Evolutionary conservation across 192 early-diverging fungal species (phyloP), one percentile per base, ranked within the genome.

Genomic region (Podochytrium sp.): DNA sequence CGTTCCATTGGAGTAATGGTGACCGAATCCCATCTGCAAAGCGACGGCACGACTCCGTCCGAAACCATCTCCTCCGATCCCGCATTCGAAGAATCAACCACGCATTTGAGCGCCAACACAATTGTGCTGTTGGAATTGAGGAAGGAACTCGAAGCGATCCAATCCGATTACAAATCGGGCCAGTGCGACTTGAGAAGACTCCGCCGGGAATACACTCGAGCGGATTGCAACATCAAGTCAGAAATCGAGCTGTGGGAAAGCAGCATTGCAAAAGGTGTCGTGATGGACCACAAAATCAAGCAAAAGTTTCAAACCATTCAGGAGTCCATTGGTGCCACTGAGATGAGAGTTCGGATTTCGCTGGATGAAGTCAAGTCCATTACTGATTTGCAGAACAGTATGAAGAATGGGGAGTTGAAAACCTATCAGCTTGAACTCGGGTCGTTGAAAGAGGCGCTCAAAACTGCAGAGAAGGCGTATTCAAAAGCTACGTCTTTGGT

Each of bases 241-340:
- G 69, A 71, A 57, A 69, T 69, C n/a, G 66, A 52, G 30, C 23
- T 30, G 4, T 23, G 4, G 14, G 37, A 56, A 56, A 32, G 55
- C 66, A 35, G 35, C 34, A 37, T 56, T 1, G 30, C 34, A 23
- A 69, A 69, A 29, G 66, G 55, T 23, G 10, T 69, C 20, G 10
- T 51, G 7, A 35, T 69, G 14, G 66, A 69, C 5, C 66, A 69
- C 38, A 69, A 69, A 39, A 69, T 37, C 16, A 51, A 49, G 10
- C 66, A 69, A 34, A 35, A 35, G 37, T 56, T 69, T 51, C 51
- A 56, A 33, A 37, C 38, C 6, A 51, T 69, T 53, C 66, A 56
- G 35, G 66, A 69, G 6, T 32, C 23, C 20, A 51, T 69, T 39
- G 6, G 7, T 23, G 20, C 20, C 2, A 52, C n/a, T 33, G 66